Evolutionary conservation across 2,329 filamentous ascomycete species (phyloP).

Genomic region (Diaporthe capsici): DNA sequence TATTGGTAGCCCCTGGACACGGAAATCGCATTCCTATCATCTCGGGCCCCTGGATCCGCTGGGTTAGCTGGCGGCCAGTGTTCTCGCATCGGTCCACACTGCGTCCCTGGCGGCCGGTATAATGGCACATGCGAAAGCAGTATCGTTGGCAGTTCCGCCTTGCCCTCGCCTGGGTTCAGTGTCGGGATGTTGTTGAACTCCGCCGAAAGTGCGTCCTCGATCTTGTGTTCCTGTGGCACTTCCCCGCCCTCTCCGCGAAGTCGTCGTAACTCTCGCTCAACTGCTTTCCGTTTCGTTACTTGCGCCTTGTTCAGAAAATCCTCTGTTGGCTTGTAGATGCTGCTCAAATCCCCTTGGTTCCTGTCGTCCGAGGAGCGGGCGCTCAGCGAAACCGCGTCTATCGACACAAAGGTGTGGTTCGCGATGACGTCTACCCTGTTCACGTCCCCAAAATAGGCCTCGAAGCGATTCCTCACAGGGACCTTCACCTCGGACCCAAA

Average conservation of each 20-base stretch:
- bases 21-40: slow-evolving; percentile 83
- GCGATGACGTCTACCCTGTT: slow-evolving; percentile 93
- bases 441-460: slow-evolving; percentile 89
- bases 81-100: slow-evolving; percentile 90
- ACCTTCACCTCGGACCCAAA: slow-evolving; percentile 89
- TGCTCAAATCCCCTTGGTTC: slow-evolving; percentile 64
- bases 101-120: slow-evolving; percentile 84
- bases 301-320: slow-evolving; percentile 81
- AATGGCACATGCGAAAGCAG: slow-evolving; percentile 93
- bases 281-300: slow-evolving; percentile 74
- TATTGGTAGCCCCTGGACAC: slow-evolving; percentile 92
- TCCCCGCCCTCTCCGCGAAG: slow-evolving; percentile 73
- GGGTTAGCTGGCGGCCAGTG: slow-evolving; percentile 81
- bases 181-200: slow-evolving; percentile 57
- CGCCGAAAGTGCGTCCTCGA: slow-evolving; percentile 70
- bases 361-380: slow-evolving; percentile 72
- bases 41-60: slow-evolving; percentile 65
- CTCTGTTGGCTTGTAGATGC: slow-evolving; percentile 82
- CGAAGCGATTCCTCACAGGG: slow-evolving; percentile 85
- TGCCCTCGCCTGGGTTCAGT: slow-evolving; percentile 58
- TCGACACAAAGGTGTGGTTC: slow-evolving; percentile 94
- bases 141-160: slow-evolving; percentile 83
- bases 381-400: slow-evolving; percentile 90
- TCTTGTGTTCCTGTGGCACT: slow-evolving; percentile 68
- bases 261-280: slow-evolving; percentile 76